Percentiles rank a stretch among this genome's conserved stretches.
Conservation (phyloP, 2,329 filamentous ascomycete genomes). For the Ascochyta lentis region DNA sequence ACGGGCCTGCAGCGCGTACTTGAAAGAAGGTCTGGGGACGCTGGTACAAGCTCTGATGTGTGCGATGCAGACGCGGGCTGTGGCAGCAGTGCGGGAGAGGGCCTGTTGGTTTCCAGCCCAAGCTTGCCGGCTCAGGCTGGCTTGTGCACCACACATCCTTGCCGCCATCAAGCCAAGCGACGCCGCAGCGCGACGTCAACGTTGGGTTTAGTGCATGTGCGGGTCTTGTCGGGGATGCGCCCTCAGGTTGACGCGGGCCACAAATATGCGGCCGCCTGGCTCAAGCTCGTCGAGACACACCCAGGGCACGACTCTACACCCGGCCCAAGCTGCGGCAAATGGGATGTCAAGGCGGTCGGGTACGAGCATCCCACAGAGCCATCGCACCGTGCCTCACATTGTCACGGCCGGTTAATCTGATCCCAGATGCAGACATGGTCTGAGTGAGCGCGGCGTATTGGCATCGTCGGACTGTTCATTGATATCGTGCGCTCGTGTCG, state of each 20-base stretch:
- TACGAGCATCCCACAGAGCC: conserved; percentile 32
- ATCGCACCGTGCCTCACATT: conserved; percentile 30
- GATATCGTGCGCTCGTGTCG: conserved; percentile 42
- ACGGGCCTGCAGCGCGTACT: conserved; percentile 46
- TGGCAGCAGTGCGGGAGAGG: conserved; percentile 42
- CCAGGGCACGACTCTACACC: conserved; percentile 32
- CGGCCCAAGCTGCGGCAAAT: conserved; percentile 40
- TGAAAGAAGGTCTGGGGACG: conserved; percentile 42
- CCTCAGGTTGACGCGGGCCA: conserved; percentile 36
- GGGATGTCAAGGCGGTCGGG: conserved; percentile 39
- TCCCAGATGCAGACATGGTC: conserved; percentile 33
- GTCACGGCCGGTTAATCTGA: conserved; percentile 43
- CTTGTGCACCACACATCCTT: conserved; percentile 36
- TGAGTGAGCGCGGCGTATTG: conserved; percentile 37
- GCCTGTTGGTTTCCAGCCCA: conserved; percentile 42
- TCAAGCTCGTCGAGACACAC: conserved; percentile 24
- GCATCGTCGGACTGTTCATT: conserved; percentile 31
- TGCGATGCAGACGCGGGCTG: conserved; percentile 42
- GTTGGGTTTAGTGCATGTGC: conserved; percentile 41
- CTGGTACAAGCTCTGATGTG: conserved; percentile 42
- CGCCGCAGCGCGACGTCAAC: conserved; percentile 31
- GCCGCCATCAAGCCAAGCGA: conserved; percentile 38
- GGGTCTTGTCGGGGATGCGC: conserved; percentile 41
- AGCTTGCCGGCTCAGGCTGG: conserved; percentile 34
- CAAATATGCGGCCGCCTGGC: conserved; percentile 38